These are phyloP conservation scores for Cercospora sp. DNA, from an alignment of 2,329 filamentous ascomycete species.

Conservation along the genomic window DNA sequence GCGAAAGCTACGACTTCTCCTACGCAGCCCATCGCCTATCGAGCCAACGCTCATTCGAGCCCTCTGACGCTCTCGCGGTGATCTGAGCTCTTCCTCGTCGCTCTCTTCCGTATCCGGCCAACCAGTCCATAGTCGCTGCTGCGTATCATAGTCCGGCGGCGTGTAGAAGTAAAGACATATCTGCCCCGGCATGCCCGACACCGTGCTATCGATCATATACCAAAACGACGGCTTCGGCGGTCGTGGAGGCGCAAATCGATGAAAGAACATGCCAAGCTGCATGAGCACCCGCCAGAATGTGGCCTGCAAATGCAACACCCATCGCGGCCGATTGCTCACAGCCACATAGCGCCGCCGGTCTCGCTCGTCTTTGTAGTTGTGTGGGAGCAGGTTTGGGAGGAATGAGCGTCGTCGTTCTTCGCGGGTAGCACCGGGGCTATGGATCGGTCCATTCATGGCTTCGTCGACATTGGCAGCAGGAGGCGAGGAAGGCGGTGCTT, in stretches of 20 bases:
- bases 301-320: constrained; percentile 64
- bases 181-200: constrained; percentile 47
- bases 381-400: constrained; percentile 21
- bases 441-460: constrained; percentile 2
- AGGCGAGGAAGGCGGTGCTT: neutral
- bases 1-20: constrained; percentile 40
- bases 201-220: constrained; percentile 55
- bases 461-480: neutral
- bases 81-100: constrained; percentile 24
- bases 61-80: constrained; percentile 26
- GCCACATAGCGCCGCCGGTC: constrained; percentile 21
- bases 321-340: constrained; percentile 49
- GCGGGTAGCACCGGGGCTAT: neutral
- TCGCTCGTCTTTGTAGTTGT: constrained; percentile 18
- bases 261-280: constrained; percentile 68
- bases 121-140: constrained; percentile 41
- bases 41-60: constrained; percentile 30
- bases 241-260: constrained; percentile 61
- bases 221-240: constrained; percentile 63
- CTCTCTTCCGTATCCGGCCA: constrained; percentile 10
- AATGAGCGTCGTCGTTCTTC: constrained; percentile 8
- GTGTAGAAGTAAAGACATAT: constrained; percentile 64
- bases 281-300: constrained; percentile 67
- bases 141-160: constrained; percentile 52
- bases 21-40: constrained; percentile 29